Base-by-base conservation (phyloP, 441 rosid species). In the Bocquillonia castaneifolia region DNA sequence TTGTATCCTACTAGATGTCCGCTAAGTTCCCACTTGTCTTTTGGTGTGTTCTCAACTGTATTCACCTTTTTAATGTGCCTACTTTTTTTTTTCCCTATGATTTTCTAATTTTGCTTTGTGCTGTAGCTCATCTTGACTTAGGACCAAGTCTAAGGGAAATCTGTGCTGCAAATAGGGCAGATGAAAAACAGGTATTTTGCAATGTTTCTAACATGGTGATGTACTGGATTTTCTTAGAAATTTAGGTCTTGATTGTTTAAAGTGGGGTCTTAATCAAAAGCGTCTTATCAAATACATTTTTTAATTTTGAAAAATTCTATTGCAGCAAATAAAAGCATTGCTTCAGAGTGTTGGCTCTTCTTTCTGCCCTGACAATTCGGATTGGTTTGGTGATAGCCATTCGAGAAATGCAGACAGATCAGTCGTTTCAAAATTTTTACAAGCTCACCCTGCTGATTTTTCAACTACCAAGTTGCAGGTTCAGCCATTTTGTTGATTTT, bases 251-350 rank as follows among this genome's bases (percentile, higher is more conserved):
- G 13, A 37, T 59, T 17, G 53, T 72, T 15, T 53, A 28, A 17
- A 6, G 13, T 12, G 26, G 15, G 25, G 34, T 47, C 22, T 22
- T 36, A 15, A 58, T 26, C 8, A 55, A n/a, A 17, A 25, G 39
- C 31, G 26, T 65, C 63, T 66, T 40, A 48, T 25, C 59, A 39
- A 37, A 42, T 57, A 57, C 44, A 67, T 66, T 69, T 42, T 51
- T 45, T 72, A 65, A 20, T 63, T 37, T 40, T 74, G 25, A 34
- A 65, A 70, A 73, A 76, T 51, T 17, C 37, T 59, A 20, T 23
- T 84, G 80, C 90, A 94, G 99, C 97, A 94, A 92, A 86, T 92
- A 53, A 87, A 77, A 72, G 97, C 91, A 5, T 90, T 94, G 72
- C 92, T 94, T 61, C 76, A 73, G 79, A 81, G 77, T 71, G 87